Evolutionary conservation across 1,284 basidiomycete genomes (phyloP).

Genomic region (Irpex lacteus): DNA sequence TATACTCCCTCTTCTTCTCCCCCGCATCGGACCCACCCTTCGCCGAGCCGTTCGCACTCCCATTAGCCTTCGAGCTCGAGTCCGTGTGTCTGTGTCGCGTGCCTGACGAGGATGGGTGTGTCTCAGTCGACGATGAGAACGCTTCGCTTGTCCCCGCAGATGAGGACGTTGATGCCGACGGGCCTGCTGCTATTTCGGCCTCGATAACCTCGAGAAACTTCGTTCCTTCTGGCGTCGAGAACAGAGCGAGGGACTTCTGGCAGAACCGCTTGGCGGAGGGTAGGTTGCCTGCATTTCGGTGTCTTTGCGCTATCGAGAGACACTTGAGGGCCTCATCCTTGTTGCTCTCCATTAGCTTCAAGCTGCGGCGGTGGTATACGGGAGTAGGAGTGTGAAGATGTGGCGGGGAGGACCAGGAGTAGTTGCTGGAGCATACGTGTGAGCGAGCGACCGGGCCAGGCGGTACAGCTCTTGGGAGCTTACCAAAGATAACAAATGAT

Average conservation of each 20-base stretch:
- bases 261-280: conserved; percentile 86
- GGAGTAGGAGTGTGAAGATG: conserved; percentile 6
- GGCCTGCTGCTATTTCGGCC: conserved; percentile 33
- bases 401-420: conserved; percentile 9
- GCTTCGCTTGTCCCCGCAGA: conserved; percentile 26
- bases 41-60: conserved; percentile 35
- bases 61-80: conserved; percentile 28
- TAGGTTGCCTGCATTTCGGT: conserved; percentile 70
- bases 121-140: conserved; percentile 51
- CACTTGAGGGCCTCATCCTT: conserved; percentile 86
- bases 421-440: conserved; percentile 1
- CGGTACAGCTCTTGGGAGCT: background rate
- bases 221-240: conserved; percentile 77
- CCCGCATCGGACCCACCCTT: conserved; percentile 23
- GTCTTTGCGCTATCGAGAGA: conserved; percentile 73
- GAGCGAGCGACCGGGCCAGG: background rate
- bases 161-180: conserved; percentile 30
- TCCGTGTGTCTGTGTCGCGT: conserved; percentile 47
- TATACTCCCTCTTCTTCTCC: conserved; percentile 81
- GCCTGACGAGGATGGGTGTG: conserved; percentile 67
- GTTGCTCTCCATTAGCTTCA: conserved; percentile 75
- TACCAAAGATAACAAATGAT: background rate
- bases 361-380: background rate
- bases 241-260: conserved; percentile 85
- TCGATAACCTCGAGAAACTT: conserved; percentile 69